These are phyloP conservation scores for Scytalidium sp. DNA, from an alignment of 2,329 filamentous ascomycete genomes.

Conservation along the genomic window DNA sequence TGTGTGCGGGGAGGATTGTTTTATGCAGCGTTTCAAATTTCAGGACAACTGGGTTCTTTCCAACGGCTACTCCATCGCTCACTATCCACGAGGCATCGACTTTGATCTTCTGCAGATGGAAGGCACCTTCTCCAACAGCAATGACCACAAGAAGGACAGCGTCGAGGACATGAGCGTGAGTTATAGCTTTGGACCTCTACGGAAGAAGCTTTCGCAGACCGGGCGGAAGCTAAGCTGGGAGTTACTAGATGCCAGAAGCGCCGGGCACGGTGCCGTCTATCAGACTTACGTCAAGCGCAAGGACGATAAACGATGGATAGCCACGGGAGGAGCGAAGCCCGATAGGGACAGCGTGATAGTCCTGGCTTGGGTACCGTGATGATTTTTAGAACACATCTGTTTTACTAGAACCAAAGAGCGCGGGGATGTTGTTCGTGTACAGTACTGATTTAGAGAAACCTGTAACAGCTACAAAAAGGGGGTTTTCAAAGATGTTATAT, in stretches of 20 bases:
- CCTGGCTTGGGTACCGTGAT: constrained; percentile 21
- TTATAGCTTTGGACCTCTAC: constrained; percentile 46
- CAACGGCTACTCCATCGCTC: constrained; percentile 23
- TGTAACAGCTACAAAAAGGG: too few species aligned
- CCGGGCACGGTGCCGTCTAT: constrained; percentile 46
- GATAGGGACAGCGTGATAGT: constrained; percentile 22
- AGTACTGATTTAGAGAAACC: too few species aligned
- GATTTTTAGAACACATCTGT: not conserved
- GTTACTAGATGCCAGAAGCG: constrained; percentile 45
- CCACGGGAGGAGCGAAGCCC: constrained; percentile 13
- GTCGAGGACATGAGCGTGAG: constrained; percentile 18
- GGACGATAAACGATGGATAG: constrained; percentile 51
- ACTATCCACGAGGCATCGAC: constrained; percentile 27
- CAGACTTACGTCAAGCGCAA: constrained; percentile 52
- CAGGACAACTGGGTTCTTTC: constrained; percentile 24
- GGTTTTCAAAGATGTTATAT: too few species aligned
- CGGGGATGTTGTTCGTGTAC: too few species aligned
- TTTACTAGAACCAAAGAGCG: too few species aligned
- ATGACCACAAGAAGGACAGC: constrained; percentile 21
- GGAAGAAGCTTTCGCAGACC: constrained; percentile 42
- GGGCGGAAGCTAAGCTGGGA: constrained; percentile 52
- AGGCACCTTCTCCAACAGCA: constrained; percentile 22
- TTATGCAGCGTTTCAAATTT: constrained; percentile 28
- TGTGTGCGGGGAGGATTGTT: constrained; percentile 29
- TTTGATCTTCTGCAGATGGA: constrained; percentile 26